Conservation (phyloP, 2,329 filamentous ascomycete species). For the Fulvia fulva region DNA sequence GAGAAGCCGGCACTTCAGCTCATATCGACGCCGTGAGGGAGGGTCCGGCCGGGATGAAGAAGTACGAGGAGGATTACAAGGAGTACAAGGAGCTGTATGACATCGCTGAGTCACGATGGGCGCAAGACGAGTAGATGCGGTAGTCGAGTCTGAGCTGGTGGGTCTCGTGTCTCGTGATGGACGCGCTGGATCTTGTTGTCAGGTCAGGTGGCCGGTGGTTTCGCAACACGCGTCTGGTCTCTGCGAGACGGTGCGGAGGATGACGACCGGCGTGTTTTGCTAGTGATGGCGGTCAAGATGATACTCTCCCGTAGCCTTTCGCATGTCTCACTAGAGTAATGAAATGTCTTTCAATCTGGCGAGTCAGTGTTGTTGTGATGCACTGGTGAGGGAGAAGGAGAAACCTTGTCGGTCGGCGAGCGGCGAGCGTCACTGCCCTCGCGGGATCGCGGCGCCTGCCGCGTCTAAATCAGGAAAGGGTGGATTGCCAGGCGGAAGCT, state of each 20-base stretch:
- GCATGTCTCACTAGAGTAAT: background rate
- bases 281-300: background rate
- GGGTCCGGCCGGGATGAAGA: constrained; percentile 15
- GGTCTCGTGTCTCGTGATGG: background rate
- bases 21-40: constrained; percentile 26
- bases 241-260: background rate
- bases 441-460: too few relatives aligned
- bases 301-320: background rate
- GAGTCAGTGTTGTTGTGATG: background rate
- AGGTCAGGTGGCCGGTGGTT: background rate
- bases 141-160: background rate
- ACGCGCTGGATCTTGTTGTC: background rate
- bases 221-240: background rate
- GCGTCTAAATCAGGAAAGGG: too few relatives aligned
- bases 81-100: constrained; percentile 28
- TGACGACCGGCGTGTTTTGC: background rate
- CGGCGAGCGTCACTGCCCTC: too few relatives aligned
- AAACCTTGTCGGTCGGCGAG: too few relatives aligned
- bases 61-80: constrained; percentile 36
- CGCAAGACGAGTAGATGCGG: background rate
- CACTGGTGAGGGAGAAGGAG: too few relatives aligned
- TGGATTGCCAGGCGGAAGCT: too few relatives aligned
- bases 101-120: background rate
- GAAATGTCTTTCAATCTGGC: background rate
- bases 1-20: constrained; percentile 28